Percentiles rank a stretch among this genome's conserved stretches.
phyloP scores from a whole-genome alignment of 495 filamentous ascomycete species.

The Pyrenopolyporus hunteri region DNA sequence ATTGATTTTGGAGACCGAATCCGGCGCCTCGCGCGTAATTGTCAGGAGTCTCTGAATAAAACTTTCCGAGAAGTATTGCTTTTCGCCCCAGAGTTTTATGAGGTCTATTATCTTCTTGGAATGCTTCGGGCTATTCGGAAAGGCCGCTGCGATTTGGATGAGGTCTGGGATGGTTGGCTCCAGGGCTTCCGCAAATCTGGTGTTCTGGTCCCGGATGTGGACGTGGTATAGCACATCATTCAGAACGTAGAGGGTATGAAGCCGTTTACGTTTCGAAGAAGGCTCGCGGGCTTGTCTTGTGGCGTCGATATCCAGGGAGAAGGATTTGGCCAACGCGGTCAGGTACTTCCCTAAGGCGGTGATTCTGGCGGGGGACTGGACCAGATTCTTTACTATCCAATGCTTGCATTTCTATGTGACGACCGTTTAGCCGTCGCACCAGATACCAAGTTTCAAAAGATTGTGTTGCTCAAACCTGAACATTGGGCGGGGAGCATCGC shows the following conservation, averaged over 20 bases:
- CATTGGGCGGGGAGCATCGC: slow-evolving; percentile 81
- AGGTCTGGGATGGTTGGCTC: slow-evolving; percentile 67
- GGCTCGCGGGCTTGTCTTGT: slow-evolving; percentile 46
- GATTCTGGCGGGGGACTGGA: slow-evolving; percentile 69
- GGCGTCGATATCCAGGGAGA: slow-evolving; percentile 46
- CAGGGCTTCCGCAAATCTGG: slow-evolving; percentile 63
- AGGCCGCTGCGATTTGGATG: slow-evolving; percentile 65
- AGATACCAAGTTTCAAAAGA: slow-evolving; percentile 57
- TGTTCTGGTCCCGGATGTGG: slow-evolving; percentile 63
- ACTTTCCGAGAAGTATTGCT: slow-evolving; percentile 67
- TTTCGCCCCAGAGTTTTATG: slow-evolving; percentile 74
- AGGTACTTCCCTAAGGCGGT: slow-evolving; percentile 78
- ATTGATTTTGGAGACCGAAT: slow-evolving; percentile 16
- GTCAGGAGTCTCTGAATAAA: slow-evolving; percentile 66
- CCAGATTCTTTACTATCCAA: slow-evolving; percentile 78
- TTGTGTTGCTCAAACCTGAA: slow-evolving; percentile 87
- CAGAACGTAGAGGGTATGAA: slow-evolving; percentile 82
- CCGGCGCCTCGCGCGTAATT: slow-evolving; percentile 56
- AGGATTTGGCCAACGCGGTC: slow-evolving; percentile 67
- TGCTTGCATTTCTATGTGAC: slow-evolving; percentile 77
- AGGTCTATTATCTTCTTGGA: slow-evolving; percentile 68
- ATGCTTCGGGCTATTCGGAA: slow-evolving; percentile 69
- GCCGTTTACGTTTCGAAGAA: slow-evolving; percentile 70
- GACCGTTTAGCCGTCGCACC: slow-evolving; percentile 64
- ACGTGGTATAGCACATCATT: slow-evolving; percentile 85